phyloP scores from a whole-genome alignment of 2,329 filamentous ascomycete species.

The Venturia oleaginea region DNA sequence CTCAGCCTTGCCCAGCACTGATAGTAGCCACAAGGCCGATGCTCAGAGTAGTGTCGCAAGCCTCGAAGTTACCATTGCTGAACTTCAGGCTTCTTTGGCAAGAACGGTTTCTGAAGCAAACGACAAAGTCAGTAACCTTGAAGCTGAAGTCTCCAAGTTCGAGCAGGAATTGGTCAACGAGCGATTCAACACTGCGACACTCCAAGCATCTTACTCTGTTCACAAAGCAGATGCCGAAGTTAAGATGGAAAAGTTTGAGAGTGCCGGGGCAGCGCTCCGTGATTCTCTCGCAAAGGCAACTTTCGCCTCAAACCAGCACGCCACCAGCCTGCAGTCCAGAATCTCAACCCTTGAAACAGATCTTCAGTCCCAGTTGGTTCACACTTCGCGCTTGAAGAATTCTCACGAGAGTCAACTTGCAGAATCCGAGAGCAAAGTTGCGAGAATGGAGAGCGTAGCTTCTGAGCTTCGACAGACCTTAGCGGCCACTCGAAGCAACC shows the following conservation, averaged over 20 bases:
- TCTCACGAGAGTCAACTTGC: background rate
- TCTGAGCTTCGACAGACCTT: background rate
- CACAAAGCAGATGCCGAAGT: background rate
- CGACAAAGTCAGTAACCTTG: background rate
- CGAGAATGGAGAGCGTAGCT: background rate
- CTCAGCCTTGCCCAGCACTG: background rate
- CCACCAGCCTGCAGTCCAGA: background rate
- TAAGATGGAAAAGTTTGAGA: background rate
- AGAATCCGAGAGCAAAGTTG: background rate
- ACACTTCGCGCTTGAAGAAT: background rate
- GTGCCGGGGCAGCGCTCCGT: background rate
- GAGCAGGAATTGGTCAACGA: background rate
- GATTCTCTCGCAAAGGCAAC: background rate
- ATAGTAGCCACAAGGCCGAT: background rate
- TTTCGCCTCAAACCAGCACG: background rate
- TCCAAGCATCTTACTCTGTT: background rate
- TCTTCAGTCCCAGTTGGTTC: background rate
- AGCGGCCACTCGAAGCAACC: background rate
- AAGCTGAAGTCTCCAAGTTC: background rate
- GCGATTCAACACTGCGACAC: background rate
- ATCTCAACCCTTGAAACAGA: background rate
- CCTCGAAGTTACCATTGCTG: background rate
- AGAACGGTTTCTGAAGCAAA: background rate
- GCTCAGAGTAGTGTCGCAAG: background rate
- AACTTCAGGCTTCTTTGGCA: background rate